Base-by-base conservation (phyloP, 257 asterid genomes). In the Leptodermis oblonga region DNA sequence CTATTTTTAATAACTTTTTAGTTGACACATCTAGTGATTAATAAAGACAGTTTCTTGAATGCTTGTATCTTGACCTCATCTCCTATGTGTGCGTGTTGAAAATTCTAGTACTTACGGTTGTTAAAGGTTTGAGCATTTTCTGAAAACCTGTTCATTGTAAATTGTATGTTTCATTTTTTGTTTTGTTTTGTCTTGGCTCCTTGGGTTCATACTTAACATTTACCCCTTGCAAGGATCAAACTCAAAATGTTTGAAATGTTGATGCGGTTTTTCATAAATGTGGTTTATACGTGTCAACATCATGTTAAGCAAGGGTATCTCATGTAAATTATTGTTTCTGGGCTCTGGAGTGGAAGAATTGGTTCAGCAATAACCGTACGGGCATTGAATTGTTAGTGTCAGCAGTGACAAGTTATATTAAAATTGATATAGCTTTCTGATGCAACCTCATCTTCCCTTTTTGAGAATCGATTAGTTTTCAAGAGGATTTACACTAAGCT, bases 101-200 rank as follows among this genome's bases (percentile, higher is more conserved):
- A 34, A 36, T 68, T 51, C 17, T 42, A 67, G n/a, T 68, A 51
- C 18, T 20, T 51, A 11, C 39, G 59, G 25, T 7, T 12, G 39
- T 55, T 9, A 54, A 33, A 46, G 43, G 28, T 25, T 25, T 39
- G 30, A 17, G 26, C 42, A 20, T 68, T 23, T 10, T 1, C 55
- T 23, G 15, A 52, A 11, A 54, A 8, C 34, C 22, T 23, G 58
- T 49, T 17, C 36, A 15, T 28, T 54, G 0, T 45, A 18, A 48
- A 3, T 5, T 46, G 60, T 33, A 2, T 23, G 34, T 20, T 66
- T 10, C 36, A n/a, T n/a, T n/a, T n/a, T n/a, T n/a, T n/a, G n/a
- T n/a, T n/a, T n/a, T n/a, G n/a, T 26, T 1, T 39, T 33, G 23
- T 55, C 65, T 64, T 65, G 46, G 33, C 71, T 82, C 12, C 51